Percentiles rank a stretch among this genome's conserved stretches.
These are phyloP conservation scores for Suhomyces panamericanus DNA, from an alignment of 1,139 yeast genomes.

Conservation along the genomic window DNA sequence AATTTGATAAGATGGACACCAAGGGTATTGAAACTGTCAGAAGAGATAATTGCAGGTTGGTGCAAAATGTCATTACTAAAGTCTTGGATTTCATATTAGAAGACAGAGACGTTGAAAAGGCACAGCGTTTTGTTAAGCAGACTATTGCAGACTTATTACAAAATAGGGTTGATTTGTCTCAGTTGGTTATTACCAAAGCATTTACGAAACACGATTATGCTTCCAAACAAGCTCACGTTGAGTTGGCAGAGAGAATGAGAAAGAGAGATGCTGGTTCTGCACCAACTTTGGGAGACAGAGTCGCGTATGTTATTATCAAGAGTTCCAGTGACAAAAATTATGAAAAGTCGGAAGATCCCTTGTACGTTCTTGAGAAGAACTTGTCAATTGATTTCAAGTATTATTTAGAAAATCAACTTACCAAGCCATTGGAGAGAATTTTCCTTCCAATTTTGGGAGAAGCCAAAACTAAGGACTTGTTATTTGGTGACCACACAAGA, in stretches of 20 bases:
- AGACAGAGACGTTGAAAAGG: conserved; percentile 86
- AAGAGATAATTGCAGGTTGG: conserved; percentile 94
- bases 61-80: conserved; percentile 90
- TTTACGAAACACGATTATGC: conserved; percentile 88
- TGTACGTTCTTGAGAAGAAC: conserved; percentile 87
- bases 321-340: conserved; percentile 87
- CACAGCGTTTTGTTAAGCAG: conserved; percentile 79
- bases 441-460: conserved; percentile 96
- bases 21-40: conserved; percentile 98
- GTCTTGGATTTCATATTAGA: conserved; percentile 83
- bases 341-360: conserved; percentile 95
- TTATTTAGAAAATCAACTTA: conserved; percentile 87
- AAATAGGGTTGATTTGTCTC: conserved; percentile 89
- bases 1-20: conserved; percentile 95
- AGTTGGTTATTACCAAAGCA: conserved; percentile 91
- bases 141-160: conserved; percentile 90
- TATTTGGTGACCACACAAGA: conserved; percentile 81
- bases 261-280: conserved; percentile 98
- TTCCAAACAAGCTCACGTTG: conserved; percentile 96
- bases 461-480: conserved; percentile 71
- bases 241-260: conserved; percentile 91
- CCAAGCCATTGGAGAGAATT: conserved; percentile 90
- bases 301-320: conserved; percentile 89
- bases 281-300: conserved; percentile 96
- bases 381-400: conserved; percentile 94